Evolutionary conservation across 169 alveolate species (phyloP), one percentile per base, ranked within the genome.

Genomic region (Plasmodium falciparum): DNA sequence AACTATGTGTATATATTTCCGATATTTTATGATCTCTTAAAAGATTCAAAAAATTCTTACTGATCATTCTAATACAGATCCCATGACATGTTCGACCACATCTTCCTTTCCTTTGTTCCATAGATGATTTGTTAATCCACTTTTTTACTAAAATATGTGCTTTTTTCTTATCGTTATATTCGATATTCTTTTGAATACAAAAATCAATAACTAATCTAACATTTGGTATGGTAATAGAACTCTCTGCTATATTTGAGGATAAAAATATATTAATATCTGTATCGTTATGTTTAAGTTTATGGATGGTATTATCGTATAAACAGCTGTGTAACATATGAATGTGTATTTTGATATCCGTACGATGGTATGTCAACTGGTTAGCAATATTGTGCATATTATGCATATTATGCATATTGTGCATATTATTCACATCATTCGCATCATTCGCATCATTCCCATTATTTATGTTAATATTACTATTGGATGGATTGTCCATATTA

Each of bases 11-110:
- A 29, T 74, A 74, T 11, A 74, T 45, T 52, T 74, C 88, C 17
- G 74, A 59, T 12, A 74, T 50, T 13, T 74, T 74, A 49, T 74
- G 88, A 45, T 74, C 88, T 33, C 73, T 74, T 26, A 74, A 22
- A 11, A 74, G 39, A 9, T 9, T 24, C 17, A 74, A 12, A 74
- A 74, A 74, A 43, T 74, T n/a, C 54, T 74, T 74, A 47, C 88
- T 74, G 3, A 74, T 74, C 88, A 74, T 74, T 13, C 88, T 65
- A 1, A 74, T 74, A 67, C 88, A 74, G 4, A 74, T 74, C 3
- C 88, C 88, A 74, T 74, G 88, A 45, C 88, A 74, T 0, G 88
- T 74, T 33, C 88, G 45, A 8, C 88, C 88, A 45, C 88, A 74
- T 9, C 88, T 74, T 0, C 88, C 88, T 67, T 74, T 74, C 15